Evolutionary conservation across 176 grass and related monocot genomes (phyloP), one percentile per base, ranked within the genome.

Genomic region (Phoenix roebelenii): DNA sequence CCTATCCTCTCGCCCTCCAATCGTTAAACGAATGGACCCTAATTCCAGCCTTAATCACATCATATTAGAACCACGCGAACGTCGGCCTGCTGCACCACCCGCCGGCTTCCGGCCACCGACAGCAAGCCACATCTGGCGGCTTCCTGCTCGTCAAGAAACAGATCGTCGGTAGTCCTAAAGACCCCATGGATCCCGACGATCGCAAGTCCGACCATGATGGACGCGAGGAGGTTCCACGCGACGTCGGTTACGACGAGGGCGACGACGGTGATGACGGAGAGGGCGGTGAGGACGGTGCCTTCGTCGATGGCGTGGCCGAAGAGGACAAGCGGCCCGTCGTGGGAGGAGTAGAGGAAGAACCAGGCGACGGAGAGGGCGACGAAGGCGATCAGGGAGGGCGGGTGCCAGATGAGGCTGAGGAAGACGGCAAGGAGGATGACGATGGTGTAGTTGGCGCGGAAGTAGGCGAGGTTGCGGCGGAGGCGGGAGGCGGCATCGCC

Each of bases 331-430:
- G 87, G 87, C 72, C 51, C 75, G 22, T 59, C 74, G 3, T 84
- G 88, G 20, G 81, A 79, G 60, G 92, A 88, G 77, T 98, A 98
- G 66, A 98, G 87, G 68, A 85, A 91, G 78, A 98, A 80, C 93
- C 93, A 98, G 3, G 87, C 78, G 26, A 76, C 78, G 68, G 63
- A 69, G 67, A 98, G 93, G 15, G 78, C 60, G 50, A 81, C 17
- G 20, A 83, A 77, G 20, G 64, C 81, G 72, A 84, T 77, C 57
- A 98, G 74, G 15, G 93, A 75, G 24, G 77, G 73, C 0, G 87
- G 93, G 55, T 98, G 81, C 73, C 85, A 98, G 78, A 92, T 52
- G 48, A 98, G 81, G 29, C 84, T 72, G 3, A 89, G 58, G 18
- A 82, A 72, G 62, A 92, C 66, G 61, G 78, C 70, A 65, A 57